Conservation (phyloP, 1,284 basidiomycete species). For the Sanghuangporus weigelae region DNA sequence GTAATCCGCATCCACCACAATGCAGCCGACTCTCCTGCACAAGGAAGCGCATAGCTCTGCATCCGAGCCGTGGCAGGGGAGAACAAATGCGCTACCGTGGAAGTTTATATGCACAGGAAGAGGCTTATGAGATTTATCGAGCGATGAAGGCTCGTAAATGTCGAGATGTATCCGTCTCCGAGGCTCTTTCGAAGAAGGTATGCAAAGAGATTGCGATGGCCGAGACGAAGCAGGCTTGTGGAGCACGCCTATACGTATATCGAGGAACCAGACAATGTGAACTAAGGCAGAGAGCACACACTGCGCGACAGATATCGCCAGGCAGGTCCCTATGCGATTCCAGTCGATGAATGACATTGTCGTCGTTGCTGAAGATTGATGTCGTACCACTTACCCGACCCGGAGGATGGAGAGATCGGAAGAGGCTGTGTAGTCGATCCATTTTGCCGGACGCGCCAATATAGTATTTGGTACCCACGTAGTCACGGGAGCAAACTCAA, state of each 20-base stretch:
- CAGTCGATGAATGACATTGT: neutral
- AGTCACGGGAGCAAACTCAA: neutral
- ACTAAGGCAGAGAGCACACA: neutral
- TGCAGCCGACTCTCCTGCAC: conserved; percentile 9
- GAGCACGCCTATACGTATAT: conserved; percentile 9
- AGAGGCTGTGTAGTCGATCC: neutral
- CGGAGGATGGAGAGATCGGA: neutral
- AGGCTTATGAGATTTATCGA: neutral
- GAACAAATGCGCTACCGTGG: conserved; percentile 16
- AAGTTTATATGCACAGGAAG: conserved; percentile 3
- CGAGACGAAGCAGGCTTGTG: conserved; percentile 8
- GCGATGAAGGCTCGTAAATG: conserved; percentile 16
- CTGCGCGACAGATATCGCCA: neutral
- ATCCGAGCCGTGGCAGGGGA: conserved; percentile 13
- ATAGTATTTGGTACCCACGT: neutral
- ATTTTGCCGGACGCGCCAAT: neutral
- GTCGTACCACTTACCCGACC: neutral
- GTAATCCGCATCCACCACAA: conserved; percentile 20
- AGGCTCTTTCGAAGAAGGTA: conserved; percentile 2
- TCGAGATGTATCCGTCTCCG: conserved; percentile 14
- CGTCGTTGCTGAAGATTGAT: neutral
- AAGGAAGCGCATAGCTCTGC: conserved; percentile 15
- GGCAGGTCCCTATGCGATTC: neutral
- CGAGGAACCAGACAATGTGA: neutral
- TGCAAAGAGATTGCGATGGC: conserved; percentile 1